Evolutionary conservation across 192 early-diverging fungal species (phyloP), one percentile per base, ranked within the genome.

Genomic region (Entophlyctis luteolus): DNA sequence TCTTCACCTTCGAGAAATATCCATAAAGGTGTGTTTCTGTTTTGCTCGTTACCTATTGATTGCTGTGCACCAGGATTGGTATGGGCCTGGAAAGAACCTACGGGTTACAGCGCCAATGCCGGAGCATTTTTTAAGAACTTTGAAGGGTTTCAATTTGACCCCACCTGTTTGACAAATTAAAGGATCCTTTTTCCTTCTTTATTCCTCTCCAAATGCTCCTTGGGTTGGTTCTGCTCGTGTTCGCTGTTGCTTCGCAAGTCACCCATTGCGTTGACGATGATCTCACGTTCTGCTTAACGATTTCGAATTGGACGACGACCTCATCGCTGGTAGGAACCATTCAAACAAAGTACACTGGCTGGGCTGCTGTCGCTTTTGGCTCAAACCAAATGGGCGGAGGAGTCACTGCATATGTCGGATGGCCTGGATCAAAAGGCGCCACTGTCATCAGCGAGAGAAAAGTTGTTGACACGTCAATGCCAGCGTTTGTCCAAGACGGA

Each of bases 1-100:
- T 60, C 60, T 82, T 8, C 80, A 82, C 60, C 33, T 82, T 60
- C 33, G 65, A 12, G 54, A 56, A 28, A 23, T 79, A 5, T 63
- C 48, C 3, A 38, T 81, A 14, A 63, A 73, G 58, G 70, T 77
- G 32, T 0, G 34, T 34, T 31, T 34, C 18, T 57, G 16, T 1
- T 38, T 36, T 31, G 25, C 18, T 28, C 29, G 10, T 28, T 42
- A 12, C 10, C 36, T 25, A 35, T 6, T 52, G 48, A 50, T 2
- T 50, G 16, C 2, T 12, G 4, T 52, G 48, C 3, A n/a, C 50
- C 29, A 62, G 68, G 58, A 70, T 50, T 70, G 68, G 68, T 70
- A 60, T 37, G 68, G 68, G 16, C 20, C 38, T 3, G 49, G 49
- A 23, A 70, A 70, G 29, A 14, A 22, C 8, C 35, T 70, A 4